A percentile compares a stretch with the other conserved stretches of the same genome.
Conservation (phyloP, 331 rosid genomes). For the Telfairia occidentalis region DNA sequence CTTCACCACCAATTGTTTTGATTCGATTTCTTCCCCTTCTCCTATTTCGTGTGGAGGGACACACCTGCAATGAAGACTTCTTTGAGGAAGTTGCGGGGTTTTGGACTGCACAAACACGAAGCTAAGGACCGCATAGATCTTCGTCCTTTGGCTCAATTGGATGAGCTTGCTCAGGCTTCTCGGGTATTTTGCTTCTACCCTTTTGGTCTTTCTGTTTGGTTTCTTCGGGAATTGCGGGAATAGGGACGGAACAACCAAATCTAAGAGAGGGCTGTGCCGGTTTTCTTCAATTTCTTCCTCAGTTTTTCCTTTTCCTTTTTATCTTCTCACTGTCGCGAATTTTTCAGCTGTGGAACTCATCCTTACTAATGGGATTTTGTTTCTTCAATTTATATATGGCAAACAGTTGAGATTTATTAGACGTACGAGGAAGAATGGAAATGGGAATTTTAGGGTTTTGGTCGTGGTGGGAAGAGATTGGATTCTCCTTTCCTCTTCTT, state of each 20-base stretch:
- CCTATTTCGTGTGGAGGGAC: background rate
- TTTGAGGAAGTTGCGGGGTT: slow-evolving; percentile 59
- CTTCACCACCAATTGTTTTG: background rate
- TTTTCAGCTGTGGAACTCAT: background rate
- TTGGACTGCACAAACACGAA: slow-evolving; percentile 53
- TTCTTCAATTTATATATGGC: background rate
- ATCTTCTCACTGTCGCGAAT: background rate
- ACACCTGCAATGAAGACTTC: slow-evolving; percentile 45
- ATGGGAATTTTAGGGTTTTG: background rate
- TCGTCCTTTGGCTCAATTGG: slow-evolving; percentile 45
- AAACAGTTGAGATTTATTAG: background rate
- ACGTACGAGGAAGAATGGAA: background rate
- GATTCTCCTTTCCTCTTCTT: background rate
- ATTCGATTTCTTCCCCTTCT: background rate
- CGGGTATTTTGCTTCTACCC: slow-evolving; percentile 24
- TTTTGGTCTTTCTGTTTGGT: slow-evolving; percentile 11
- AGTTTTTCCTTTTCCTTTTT: background rate
- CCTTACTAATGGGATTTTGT: background rate
- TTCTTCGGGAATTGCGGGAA: background rate
- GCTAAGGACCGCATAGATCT: slow-evolving; percentile 30
- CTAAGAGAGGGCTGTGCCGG: background rate
- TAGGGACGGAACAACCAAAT: background rate
- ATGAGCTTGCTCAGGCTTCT: slow-evolving; percentile 86
- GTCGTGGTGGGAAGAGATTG: slow-evolving; percentile 4
- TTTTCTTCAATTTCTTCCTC: slow-evolving; percentile 5